Evolutionary conservation across 768 basidiomycete species (phyloP).

Genomic region (Lepiota subincarnata): DNA sequence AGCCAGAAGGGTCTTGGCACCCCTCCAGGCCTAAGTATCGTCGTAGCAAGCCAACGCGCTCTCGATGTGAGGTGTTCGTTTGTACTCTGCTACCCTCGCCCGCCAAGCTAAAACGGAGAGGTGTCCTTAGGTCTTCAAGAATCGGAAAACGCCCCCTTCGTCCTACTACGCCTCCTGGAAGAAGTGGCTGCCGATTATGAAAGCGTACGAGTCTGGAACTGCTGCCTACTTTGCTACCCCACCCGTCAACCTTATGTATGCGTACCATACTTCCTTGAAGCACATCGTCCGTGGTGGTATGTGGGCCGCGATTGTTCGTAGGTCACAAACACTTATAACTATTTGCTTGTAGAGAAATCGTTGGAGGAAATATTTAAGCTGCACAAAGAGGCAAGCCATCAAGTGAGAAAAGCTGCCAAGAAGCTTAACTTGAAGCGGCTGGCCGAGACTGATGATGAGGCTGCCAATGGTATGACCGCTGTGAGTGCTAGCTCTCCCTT

Average conservation of each 20-base stretch:
- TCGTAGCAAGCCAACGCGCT: constrained; percentile 78
- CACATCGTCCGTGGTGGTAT: constrained; percentile 47
- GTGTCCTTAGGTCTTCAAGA: constrained; percentile 24
- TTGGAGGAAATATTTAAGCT: constrained; percentile 74
- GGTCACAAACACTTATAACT: neutral
- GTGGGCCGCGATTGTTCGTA: neutral
- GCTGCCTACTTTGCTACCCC: constrained; percentile 94
- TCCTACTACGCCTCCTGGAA: constrained; percentile 92
- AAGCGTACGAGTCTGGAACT: constrained; percentile 77
- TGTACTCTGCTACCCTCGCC: no score
- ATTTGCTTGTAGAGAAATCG: neutral
- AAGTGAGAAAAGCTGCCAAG: constrained; percentile 63
- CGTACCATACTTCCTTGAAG: constrained; percentile 77
- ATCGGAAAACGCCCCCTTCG: constrained; percentile 57
- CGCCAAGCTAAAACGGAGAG: neutral
- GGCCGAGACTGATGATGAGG: constrained; percentile 51
- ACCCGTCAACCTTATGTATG: constrained; percentile 91
- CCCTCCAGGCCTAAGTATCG: constrained; percentile 88
- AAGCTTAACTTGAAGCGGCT: constrained; percentile 73
- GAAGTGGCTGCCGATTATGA: constrained; percentile 94
- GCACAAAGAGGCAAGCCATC: constrained; percentile 65
- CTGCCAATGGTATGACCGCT: constrained; percentile 96
- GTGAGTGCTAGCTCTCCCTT: constrained; percentile 45
- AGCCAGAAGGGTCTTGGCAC: constrained; percentile 91
- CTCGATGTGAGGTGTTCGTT: constrained; percentile 51